Base-by-base conservation (phyloP, 2,329 filamentous ascomycete genomes). In the Escovopsis sp. region DNA sequence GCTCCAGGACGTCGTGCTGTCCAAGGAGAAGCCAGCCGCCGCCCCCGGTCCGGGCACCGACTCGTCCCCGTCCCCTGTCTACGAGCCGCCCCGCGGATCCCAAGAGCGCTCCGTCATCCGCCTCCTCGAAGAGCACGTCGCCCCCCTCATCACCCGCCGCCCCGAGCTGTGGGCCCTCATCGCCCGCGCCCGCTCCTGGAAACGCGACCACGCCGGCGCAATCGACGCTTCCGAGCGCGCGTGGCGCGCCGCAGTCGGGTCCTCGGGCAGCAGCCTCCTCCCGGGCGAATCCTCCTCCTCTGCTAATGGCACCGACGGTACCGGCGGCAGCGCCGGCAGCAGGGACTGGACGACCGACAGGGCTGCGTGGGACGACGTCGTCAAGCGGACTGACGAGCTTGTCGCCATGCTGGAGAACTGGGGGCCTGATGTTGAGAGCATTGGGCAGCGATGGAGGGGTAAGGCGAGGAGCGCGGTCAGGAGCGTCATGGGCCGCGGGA, bases 141-240 rank as follows among this genome's bases (percentile, higher is more conserved):
- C 81, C 0, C 89, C 91, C 0, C 70, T 96, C 4, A 93, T 96
- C 55, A 98, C 91, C 0, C 68, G 72, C 24, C 80, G 84, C 2
- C 73, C 80, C 0, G 73, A 79, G 24, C 74, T 94, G 1, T 96
- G 88, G 86, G 68, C 72, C 2, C 64, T 93, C 0, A 68, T 93
- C 0, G 72, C 79, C 0, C 76, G 78, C 5, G 66, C 93, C 13
- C 76, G 84, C 5, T 67, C 80, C 12, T 95, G 86, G 77, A 73
- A 78, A 7, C 63, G 74, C 3, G 81, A 84, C 41, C 83, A 81
- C 2, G 62, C 66, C 0, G 79, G 78, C 2, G 84, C 88, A 5
- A 68, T 96, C 2, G 82, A 87, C 6, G 85, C 84, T 1, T 76
- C 88, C 27, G 91, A 96, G 62, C 88, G 89, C 56, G 85, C 81